Percentiles rank a stretch among this genome's conserved stretches.
phyloP scores from a whole-genome alignment of 2,329 filamentous ascomycete species.

The Didymellaceae sp. region DNA sequence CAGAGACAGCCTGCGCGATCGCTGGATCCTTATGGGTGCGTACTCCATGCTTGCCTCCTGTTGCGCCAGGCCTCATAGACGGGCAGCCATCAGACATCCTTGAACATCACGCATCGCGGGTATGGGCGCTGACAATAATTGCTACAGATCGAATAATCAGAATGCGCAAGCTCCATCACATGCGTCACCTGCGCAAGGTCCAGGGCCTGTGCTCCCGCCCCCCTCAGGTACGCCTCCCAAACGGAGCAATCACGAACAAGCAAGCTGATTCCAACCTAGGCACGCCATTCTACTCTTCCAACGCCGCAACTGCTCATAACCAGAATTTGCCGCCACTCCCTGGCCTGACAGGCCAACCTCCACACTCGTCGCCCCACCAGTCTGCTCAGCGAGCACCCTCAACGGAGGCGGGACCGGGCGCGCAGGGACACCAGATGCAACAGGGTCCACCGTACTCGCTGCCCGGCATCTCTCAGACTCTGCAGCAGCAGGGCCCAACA shows the following conservation, averaged over 20 bases:
- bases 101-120: constrained; percentile 19
- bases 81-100: constrained; percentile 21
- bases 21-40: constrained; percentile 47
- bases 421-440: constrained; percentile 41
- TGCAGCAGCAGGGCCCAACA: constrained; percentile 42
- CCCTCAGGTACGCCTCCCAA: constrained; percentile 45
- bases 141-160: constrained; percentile 39
- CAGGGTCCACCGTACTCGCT: constrained; percentile 53
- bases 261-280: constrained; percentile 32
- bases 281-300: constrained; percentile 52
- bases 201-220: constrained; percentile 48
- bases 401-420: constrained; percentile 44
- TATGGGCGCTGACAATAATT: constrained; percentile 26
- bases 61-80: constrained; percentile 24
- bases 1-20: constrained; percentile 44
- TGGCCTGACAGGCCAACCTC: constrained; percentile 53
- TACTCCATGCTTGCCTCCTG: constrained; percentile 14
- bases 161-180: constrained; percentile 43
- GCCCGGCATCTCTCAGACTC: constrained; percentile 54
- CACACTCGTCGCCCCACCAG: constrained; percentile 51
- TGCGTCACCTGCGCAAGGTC: constrained; percentile 45
- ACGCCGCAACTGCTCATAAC: constrained; percentile 41
- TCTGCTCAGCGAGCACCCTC: constrained; percentile 45
- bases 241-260: constrained; percentile 12
- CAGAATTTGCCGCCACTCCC: constrained; percentile 55